Evolutionary conservation across 2,329 filamentous ascomycete genomes (phyloP).

Genomic region (Fusarium annulatum): DNA sequence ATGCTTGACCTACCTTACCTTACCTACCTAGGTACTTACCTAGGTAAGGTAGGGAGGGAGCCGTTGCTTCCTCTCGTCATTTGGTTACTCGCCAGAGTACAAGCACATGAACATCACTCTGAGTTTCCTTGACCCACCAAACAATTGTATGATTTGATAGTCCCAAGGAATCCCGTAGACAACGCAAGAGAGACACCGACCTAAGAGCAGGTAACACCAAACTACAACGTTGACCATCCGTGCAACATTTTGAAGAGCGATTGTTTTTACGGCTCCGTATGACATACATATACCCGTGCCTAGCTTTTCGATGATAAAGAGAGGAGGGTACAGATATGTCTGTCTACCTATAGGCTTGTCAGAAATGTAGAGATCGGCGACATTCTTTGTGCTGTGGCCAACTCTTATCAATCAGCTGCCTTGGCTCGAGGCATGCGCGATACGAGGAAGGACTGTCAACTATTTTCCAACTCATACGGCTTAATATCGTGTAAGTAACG

Average conservation of each 20-base stretch:
- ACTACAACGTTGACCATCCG: not conserved
- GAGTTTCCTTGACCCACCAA: not conserved
- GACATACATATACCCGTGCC: not conserved
- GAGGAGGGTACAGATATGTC: not conserved
- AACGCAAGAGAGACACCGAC: too few species aligned
- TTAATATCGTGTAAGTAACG: not conserved
- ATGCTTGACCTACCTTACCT: not conserved
- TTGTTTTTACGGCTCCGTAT: not conserved
- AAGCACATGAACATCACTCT: not conserved
- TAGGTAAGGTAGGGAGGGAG: too few species aligned
- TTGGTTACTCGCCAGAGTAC: not conserved
- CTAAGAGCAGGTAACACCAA: not conserved
- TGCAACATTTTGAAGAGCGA: not conserved
- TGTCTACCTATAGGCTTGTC: too few species aligned
- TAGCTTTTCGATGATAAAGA: not conserved
- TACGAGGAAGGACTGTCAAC: not conserved
- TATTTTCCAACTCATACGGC: not conserved
- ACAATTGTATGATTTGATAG: not conserved
- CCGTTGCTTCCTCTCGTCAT: not conserved
- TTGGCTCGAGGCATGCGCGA: too few species aligned
- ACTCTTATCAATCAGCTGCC: too few species aligned
- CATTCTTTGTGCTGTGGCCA: not conserved
- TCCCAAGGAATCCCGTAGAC: not conserved
- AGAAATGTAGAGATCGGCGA: not conserved
- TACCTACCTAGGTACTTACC: too few species aligned